Evolutionary conservation across 73 alveolate genomes (phyloP).

Genomic region (Stentor coeruleus): DNA sequence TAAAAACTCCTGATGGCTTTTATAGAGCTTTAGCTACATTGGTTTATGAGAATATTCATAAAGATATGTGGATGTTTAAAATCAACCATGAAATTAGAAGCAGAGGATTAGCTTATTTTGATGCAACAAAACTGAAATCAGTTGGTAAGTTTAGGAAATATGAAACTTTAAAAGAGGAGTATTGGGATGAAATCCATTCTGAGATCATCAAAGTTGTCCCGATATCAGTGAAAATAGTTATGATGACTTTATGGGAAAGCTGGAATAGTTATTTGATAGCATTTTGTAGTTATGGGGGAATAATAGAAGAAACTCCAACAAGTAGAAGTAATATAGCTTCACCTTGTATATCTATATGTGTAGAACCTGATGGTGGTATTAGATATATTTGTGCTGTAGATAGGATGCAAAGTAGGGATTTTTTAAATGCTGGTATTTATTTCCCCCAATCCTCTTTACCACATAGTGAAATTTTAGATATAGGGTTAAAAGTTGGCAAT

Average conservation of each 20-base stretch:
- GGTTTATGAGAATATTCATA: conserved; percentile 82
- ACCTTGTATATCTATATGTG: conserved; percentile 75
- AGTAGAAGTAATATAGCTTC: conserved; percentile 77
- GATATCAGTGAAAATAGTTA: conserved; percentile 82
- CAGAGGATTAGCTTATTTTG: conserved; percentile 95
- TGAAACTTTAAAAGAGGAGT: conserved; percentile 63
- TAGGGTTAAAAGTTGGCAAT: conserved; percentile 65
- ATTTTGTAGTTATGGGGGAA: conserved; percentile 91
- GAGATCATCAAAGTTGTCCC: conserved; percentile 75
- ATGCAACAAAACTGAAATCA: conserved; percentile 72
- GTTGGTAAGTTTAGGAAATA: conserved; percentile 64
- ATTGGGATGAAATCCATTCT: conserved; percentile 63
- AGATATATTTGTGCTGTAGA: conserved; percentile 86
- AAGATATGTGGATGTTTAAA: conserved; percentile 93
- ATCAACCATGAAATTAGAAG: conserved; percentile 94
- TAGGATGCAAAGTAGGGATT: conserved; percentile 80
- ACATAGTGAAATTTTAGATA: conserved; percentile 21
- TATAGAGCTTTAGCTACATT: conserved; percentile 78
- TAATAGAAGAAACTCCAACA: conserved; percentile 94
- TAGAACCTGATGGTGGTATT: conserved; percentile 92
- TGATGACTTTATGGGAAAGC: conserved; percentile 72
- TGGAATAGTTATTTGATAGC: conserved; percentile 85
- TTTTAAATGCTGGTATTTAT: conserved; percentile 82
- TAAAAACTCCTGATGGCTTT: conserved; percentile 90
- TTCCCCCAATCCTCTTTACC: conserved; percentile 82